phyloP scores from a whole-genome alignment of 2,329 filamentous ascomycete species.

The Ampelomyces quisqualis region DNA sequence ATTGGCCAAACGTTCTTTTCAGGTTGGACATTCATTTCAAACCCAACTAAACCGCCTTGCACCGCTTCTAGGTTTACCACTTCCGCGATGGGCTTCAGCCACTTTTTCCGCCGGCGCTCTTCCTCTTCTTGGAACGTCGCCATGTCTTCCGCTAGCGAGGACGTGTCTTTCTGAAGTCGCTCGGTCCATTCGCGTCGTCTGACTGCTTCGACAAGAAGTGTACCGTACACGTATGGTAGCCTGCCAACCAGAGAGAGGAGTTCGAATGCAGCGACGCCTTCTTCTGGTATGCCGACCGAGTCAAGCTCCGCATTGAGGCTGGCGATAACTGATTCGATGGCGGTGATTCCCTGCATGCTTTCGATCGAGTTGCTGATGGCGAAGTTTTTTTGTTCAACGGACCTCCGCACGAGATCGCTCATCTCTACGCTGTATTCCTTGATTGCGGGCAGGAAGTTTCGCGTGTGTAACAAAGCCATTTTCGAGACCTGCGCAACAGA shows the following conservation, averaged over 20 bases:
- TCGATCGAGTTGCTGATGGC: slow-evolving; percentile 65
- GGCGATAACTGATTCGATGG: slow-evolving; percentile 73
- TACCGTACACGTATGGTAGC: slow-evolving; percentile 86
- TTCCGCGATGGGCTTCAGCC: slow-evolving; percentile 81
- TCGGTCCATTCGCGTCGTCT: slow-evolving; percentile 85
- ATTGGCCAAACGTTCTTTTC: slow-evolving; percentile 80
- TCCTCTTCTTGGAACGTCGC: slow-evolving; percentile 91
- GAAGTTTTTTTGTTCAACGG: slow-evolving; percentile 64
- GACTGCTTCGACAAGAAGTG: slow-evolving; percentile 81
- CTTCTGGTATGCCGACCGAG: slow-evolving; percentile 68
- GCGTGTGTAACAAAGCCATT: slow-evolving; percentile 63
- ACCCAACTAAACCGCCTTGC: slow-evolving; percentile 69
- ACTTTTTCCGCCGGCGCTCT: slow-evolving; percentile 80
- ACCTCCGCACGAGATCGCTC: slow-evolving; percentile 54
- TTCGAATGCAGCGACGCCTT: slow-evolving; percentile 78
- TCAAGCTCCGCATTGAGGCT: slow-evolving; percentile 72
- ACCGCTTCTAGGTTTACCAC: slow-evolving; percentile 66
- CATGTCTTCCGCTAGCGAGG: slow-evolving; percentile 88
- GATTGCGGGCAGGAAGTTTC: slow-evolving; percentile 63
- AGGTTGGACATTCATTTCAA: slow-evolving; percentile 83
- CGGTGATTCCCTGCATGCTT: slow-evolving; percentile 80
- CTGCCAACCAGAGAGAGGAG: slow-evolving; percentile 77
- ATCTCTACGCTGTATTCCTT: slow-evolving; percentile 59
- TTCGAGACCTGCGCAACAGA: slow-evolving; percentile 62
- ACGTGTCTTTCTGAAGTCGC: slow-evolving; percentile 84